These are phyloP conservation scores for Lachancea quebecensis DNA, from an alignment of 805 yeast species.

Conservation along the genomic window DNA sequence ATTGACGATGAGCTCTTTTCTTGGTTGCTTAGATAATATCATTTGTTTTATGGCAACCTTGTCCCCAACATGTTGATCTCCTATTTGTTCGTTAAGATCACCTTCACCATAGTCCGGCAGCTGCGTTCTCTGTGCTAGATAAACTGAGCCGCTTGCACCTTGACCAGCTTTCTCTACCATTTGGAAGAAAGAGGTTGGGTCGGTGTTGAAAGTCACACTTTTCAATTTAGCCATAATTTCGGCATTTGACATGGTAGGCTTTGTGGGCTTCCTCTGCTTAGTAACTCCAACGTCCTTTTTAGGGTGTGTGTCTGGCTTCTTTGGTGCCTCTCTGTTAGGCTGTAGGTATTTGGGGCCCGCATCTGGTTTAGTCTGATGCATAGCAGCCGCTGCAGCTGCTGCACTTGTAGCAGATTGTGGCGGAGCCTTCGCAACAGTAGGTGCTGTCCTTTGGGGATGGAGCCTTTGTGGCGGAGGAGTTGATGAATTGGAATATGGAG, in stretches of 20 bases:
- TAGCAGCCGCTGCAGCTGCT: constrained; percentile 14
- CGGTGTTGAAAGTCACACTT: constrained; percentile 72
- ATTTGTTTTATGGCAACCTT: constrained; percentile 96
- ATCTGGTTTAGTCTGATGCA: constrained; percentile 10
- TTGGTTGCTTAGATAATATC: constrained; percentile 84
- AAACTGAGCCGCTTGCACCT: constrained; percentile 97
- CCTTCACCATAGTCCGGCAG: constrained; percentile 25
- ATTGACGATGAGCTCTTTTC: constrained; percentile 91
- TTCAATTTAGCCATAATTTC: constrained; percentile 77
- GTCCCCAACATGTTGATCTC: constrained; percentile 37
- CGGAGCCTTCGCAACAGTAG: constrained; percentile 6
- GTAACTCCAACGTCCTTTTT: constrained; percentile 28
- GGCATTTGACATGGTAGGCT: constrained; percentile 69
- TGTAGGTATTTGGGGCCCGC: constrained; percentile 14
- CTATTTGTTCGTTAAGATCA: constrained; percentile 12
- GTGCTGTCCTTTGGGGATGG: constrained; percentile 11
- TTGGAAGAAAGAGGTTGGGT: constrained; percentile 78
- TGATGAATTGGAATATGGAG: constrained; percentile 3
- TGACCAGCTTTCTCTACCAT: constrained; percentile 87
- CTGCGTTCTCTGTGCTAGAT: constrained; percentile 62
- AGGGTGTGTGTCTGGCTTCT: constrained; percentile 16
- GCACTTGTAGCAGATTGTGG: constrained; percentile 16
- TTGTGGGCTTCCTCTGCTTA: constrained; percentile 42
- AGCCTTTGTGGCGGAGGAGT: constrained; percentile 19
- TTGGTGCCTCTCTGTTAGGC: constrained; percentile 30